Base-by-base conservation (phyloP, 176 grass and related monocot genomes). In the Pontederia paniculata region DNA sequence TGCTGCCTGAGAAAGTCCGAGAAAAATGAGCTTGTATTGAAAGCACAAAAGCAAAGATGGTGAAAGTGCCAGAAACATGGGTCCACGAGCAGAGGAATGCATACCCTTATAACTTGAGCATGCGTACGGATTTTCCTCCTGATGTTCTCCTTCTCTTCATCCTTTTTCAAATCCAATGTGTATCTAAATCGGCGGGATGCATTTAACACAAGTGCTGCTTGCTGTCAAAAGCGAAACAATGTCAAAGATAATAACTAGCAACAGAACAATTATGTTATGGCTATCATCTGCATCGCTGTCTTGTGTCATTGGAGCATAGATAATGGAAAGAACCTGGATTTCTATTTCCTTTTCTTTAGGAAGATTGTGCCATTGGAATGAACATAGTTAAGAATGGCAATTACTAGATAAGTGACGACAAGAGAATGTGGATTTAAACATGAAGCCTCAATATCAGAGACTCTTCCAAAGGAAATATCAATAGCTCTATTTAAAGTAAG, bases 121-220 rank as follows among this genome's bases (percentile, higher is more conserved):
- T 97, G 86, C 44, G 86, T 65, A 62, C 93, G 93, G 68, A 97
- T 97, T 65, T 81, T 90, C 50, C 80, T 81, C 55, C 58, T 81
- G 44, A 79, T 45, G 55, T 87, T 75, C 61, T 97, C 86, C 60
- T 76, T 97, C 37, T 88, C 79, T 66, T 71, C 66, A 55, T 74
- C 80, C 78, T 58, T 97, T 81, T 88, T 90, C 60, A 97, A 84
- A 67, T 97, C 93, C 14, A 97, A 54, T 1, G 93, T 97, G 28
- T 97, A 97, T 66, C 93, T 78, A 72, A 97, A 97, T 48, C 91
- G 73, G 22, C 93, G 84, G 42, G 93, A 87, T 18, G 93, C 86
- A 77, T 97, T 97, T 65, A 97, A 60, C 23, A 87, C 91, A 56
- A 90, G 77, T 21, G 80, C 86, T 62, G 83, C 78, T 88, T 78